A percentile compares a stretch with the other conserved stretches of the same genome.
Conservation (phyloP, 768 basidiomycete species). For the Tylopilus subfusipes region DNA sequence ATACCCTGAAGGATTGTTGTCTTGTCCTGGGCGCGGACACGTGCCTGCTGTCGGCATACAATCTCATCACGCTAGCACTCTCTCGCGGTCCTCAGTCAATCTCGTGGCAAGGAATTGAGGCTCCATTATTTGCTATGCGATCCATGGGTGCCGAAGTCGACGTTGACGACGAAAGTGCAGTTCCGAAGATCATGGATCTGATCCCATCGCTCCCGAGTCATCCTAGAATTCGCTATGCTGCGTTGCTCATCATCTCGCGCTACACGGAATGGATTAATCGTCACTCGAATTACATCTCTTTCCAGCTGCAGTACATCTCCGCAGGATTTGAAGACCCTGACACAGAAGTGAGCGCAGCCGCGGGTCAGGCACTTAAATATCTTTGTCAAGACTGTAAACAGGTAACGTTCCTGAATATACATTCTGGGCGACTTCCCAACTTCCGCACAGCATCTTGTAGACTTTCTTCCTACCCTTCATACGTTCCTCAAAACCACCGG, state of each 20-base stretch:
- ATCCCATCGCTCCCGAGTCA: constrained; percentile 87
- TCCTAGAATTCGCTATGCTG: constrained; percentile 91
- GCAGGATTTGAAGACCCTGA: constrained; percentile 83
- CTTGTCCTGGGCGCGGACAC: constrained; percentile 83
- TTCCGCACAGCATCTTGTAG: constrained; percentile 69
- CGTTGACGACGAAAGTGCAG: constrained; percentile 70
- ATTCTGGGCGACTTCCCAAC: constrained; percentile 6
- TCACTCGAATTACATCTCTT: constrained; percentile 82
- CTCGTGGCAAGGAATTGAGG: constrained; percentile 97
- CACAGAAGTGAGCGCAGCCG: constrained; percentile 83
- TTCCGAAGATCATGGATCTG: constrained; percentile 96
- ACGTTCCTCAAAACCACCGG: constrained; percentile 82
- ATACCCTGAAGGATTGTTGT: constrained; percentile 98
- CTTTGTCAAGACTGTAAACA: constrained; percentile 95
- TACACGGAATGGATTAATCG: constrained; percentile 96
- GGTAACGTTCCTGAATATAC: constrained; percentile 38
- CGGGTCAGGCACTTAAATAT: constrained; percentile 94
- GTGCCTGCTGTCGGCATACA: constrained; percentile 79
- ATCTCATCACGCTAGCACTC: constrained; percentile 73
- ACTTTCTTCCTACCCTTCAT: constrained; percentile 89
- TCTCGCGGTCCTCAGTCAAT: constrained; percentile 51
- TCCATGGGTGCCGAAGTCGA: constrained; percentile 98
- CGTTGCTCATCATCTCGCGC: constrained; percentile 88
- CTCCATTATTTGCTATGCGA: constrained; percentile 94
- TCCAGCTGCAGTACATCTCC: constrained; percentile 88